phyloP scores from a whole-genome alignment of 352 stramenopile genomes.

The Halophytophthora polymorphica region DNA sequence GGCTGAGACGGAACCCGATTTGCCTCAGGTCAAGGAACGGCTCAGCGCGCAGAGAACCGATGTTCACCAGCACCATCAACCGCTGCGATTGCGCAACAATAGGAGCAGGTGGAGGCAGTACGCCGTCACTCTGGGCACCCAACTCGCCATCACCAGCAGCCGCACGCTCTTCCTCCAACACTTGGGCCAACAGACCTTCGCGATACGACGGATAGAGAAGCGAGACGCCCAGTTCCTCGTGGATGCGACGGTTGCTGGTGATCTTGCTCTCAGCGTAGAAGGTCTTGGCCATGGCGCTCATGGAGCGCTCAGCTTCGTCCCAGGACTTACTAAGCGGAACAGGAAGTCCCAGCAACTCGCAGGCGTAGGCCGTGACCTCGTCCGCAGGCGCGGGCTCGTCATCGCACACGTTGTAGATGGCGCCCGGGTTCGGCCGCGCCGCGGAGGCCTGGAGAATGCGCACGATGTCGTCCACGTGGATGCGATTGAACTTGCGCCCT shows the following conservation, averaged over 20 bases:
- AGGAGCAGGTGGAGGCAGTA: constrained; percentile 2
- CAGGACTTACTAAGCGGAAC: constrained; percentile 56
- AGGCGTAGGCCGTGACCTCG: constrained; percentile 75
- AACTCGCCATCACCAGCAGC: constrained; percentile 1
- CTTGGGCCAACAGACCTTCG: constrained; percentile 74
- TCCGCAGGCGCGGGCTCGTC: constrained; percentile 83
- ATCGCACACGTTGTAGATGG: constrained; percentile 90
- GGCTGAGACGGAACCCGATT: constrained; percentile 64
- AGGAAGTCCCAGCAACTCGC: constrained; percentile 55
- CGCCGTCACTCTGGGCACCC: neutral
- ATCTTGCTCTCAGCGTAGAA: constrained; percentile 88
- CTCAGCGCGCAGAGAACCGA: constrained; percentile 66
- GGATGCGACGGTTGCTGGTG: constrained; percentile 70
- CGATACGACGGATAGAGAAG: constrained; percentile 78
- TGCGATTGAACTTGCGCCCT: constrained; percentile 80
- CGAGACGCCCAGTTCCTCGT: constrained; percentile 67
- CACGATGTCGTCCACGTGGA: constrained; percentile 91
- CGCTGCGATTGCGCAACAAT: constrained; percentile 8
- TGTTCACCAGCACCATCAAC: constrained; percentile 67
- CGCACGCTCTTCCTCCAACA: constrained; percentile 65
- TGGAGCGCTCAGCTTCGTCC: constrained; percentile 68
- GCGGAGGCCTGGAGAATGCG: constrained; percentile 73
- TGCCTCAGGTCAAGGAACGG: constrained; percentile 73
- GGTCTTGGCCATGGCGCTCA: constrained; percentile 84
- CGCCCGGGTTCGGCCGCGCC: constrained; percentile 45